These are phyloP conservation scores for Aureobasidium pullulans DNA, from an alignment of 2,329 filamentous ascomycete genomes.

Conservation along the genomic window DNA sequence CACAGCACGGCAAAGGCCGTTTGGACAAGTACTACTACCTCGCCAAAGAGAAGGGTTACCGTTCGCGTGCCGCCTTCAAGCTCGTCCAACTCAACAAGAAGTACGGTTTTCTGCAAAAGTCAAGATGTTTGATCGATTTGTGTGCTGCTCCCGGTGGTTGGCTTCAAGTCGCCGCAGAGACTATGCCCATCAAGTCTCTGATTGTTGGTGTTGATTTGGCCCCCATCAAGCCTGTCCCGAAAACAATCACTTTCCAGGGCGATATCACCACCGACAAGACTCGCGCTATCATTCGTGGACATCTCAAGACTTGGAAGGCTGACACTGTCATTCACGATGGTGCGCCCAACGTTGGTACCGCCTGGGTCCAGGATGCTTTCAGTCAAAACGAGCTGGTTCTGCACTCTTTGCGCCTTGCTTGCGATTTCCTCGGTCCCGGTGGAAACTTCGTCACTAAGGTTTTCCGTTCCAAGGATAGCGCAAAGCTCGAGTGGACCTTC, in stretches of 20 bases:
- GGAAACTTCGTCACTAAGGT: slow-evolving; percentile 97
- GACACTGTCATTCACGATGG: slow-evolving; percentile 95
- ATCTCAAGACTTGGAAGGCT: slow-evolving; percentile 93
- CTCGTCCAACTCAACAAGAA: slow-evolving; percentile 98
- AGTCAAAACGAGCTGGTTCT: slow-evolving; percentile 90
- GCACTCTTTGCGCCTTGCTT: slow-evolving; percentile 86
- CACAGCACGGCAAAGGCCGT: slow-evolving; percentile 84
- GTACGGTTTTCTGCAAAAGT: slow-evolving; percentile 95
- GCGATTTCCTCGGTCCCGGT: slow-evolving; percentile 81
- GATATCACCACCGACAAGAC: slow-evolving; percentile 98
- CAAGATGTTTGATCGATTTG: slow-evolving; percentile 91
- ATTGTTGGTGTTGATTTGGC: slow-evolving; percentile 92
- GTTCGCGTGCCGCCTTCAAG: slow-evolving; percentile 94
- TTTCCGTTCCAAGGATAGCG: slow-evolving; percentile 95
- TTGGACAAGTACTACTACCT: slow-evolving; percentile 98
- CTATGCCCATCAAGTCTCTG: slow-evolving; percentile 82
- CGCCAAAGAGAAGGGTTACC: slow-evolving; percentile 96
- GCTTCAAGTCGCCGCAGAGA: slow-evolving; percentile 93
- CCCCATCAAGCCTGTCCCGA: slow-evolving; percentile 91
- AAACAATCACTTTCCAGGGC: slow-evolving; percentile 90
- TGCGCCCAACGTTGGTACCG: slow-evolving; percentile 94
- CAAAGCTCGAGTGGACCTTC: slow-evolving; percentile 91
- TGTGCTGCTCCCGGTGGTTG: slow-evolving; percentile 95
- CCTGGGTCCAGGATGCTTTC: slow-evolving; percentile 97
- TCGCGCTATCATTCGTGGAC: slow-evolving; percentile 76